Evolutionary conservation across 176 grass and related monocot species (phyloP), one percentile per base, ranked within the genome.

Genomic region (Pontederia crassipes): DNA sequence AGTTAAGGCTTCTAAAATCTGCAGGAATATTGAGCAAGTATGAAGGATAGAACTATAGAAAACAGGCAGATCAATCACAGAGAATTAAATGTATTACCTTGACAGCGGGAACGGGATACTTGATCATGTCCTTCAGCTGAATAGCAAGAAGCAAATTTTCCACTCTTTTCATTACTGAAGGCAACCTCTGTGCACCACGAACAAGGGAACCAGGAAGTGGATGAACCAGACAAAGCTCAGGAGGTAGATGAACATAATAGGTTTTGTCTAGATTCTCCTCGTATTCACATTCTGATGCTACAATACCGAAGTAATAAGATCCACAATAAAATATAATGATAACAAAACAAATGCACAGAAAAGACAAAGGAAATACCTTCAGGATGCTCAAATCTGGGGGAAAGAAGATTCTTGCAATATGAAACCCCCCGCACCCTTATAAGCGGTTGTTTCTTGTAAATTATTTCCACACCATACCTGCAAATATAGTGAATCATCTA

Each of bases 351-450:
- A 54, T 1, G 12, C 18, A 55, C 54, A 24, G 20, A 11, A 48
- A 63, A 28, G 53, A 77, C 4, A 46, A 54, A 6, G 45, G 13
- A 48, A 29, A 62, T 77, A 98, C 93, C 87, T 76, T 98, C 93
- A 74, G 88, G 92, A 79, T 89, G 82, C 71, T 98, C 93, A 78
- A 98, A 98, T 83, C 93, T 78, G 58, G 93, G 93, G 65, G 87
- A 98, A 49, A 98, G 84, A 58, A 98, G 87, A 80, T 98, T 98
- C 66, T 98, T 98, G 93, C 93, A 98, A 62, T 98, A 98, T 47
- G 93, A 98, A 75, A 98, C 84, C 62, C 93, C 93, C 29, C 88
- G 87, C 69, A 79, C 93, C 27, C 88, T 76, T 83, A 98, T 98
- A 75, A 98, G 93, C 81, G 93, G 82, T 55, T 98, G 93, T 67